Evolutionary conservation across 208 protist genomes (phyloP), one percentile per base, ranked within the genome.

Genomic region (Leishmania braziliensis): DNA sequence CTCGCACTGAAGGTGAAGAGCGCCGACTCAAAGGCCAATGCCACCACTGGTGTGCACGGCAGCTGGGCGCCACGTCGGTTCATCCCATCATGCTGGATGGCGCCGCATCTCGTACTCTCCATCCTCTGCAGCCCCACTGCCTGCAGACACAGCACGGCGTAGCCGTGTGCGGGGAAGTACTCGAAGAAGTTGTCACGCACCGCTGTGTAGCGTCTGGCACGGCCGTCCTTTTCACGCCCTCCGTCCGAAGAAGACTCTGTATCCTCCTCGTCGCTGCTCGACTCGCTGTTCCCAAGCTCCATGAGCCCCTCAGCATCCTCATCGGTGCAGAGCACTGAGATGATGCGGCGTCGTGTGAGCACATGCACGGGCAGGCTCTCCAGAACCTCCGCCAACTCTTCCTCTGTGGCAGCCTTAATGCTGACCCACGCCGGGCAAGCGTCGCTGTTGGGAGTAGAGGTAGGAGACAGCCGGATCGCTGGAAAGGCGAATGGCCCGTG

Each of bases 101-200:
- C 33, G 16, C 76, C 81, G 46, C 77, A 56, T 0, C 51, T 39
- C 26, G 60, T 76, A 18, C 65, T 85, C 39, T 81, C 60, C 1
- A 5, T 43, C n/a, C 54, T n/a, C 16, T 71, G 72, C 18, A 75
- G 48, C 51, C 80, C 54, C 74, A 79, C 71, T 23, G 85, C 87
- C 62, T 81, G 87, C 58, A 91, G 68, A n/a, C 80, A 81, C 29
- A 92, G 60, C 33, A 87, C 79, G 14, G 81, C 80, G 83, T 92
- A 94, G 50, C 88, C 85, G 69, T 92, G 84, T 0, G 88, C 69
- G 0, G 88, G 90, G 74, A 89, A 94, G 87, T 90, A 94, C 78
- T 92, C 89, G 36, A 92, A 53, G 29, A 80, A 75, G 74, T 92
- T 88, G 56, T 85, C 77, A 20, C 75, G 75, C 54, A 50, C 56